phyloP scores from a whole-genome alignment of 2,329 filamentous ascomycete genomes.

The Pestalotiopsis sp. region DNA sequence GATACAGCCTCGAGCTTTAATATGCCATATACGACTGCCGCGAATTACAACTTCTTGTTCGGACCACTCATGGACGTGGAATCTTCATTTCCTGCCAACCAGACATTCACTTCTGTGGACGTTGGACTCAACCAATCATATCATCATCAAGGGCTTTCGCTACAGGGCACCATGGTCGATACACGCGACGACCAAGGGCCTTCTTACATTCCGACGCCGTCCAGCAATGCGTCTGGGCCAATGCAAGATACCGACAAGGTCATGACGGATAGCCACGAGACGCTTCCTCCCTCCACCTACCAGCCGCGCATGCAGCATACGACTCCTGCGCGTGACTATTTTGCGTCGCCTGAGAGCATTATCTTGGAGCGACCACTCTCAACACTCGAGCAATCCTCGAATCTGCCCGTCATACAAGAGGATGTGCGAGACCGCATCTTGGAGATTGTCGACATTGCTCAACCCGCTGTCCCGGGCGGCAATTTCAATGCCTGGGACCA shows the following conservation, averaged over 20 bases:
- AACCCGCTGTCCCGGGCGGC: conserved; percentile 48
- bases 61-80: conserved; percentile 36
- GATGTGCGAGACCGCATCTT: conserved; percentile 42
- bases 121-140: background rate
- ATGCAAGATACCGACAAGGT: background rate
- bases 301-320: background rate
- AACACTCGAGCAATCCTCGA: conserved; percentile 17
- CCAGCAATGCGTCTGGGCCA: background rate
- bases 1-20: conserved; percentile 66
- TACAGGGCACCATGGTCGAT: background rate
- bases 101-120: background rate
- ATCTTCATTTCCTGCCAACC: background rate
- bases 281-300: background rate
- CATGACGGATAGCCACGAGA: background rate
- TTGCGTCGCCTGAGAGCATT: background rate
- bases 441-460: conserved; percentile 49
- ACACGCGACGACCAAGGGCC: background rate
- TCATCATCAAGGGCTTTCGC: background rate
- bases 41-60: conserved; percentile 65
- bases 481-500: conserved; percentile 46
- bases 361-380: conserved; percentile 31
- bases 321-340: background rate
- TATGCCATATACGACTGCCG: conserved; percentile 63
- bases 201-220: background rate
- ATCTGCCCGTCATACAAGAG: conserved; percentile 37